These are phyloP conservation scores for Penicillium olsonii DNA, from an alignment of 2,329 filamentous ascomycete species.

Conservation along the genomic window DNA sequence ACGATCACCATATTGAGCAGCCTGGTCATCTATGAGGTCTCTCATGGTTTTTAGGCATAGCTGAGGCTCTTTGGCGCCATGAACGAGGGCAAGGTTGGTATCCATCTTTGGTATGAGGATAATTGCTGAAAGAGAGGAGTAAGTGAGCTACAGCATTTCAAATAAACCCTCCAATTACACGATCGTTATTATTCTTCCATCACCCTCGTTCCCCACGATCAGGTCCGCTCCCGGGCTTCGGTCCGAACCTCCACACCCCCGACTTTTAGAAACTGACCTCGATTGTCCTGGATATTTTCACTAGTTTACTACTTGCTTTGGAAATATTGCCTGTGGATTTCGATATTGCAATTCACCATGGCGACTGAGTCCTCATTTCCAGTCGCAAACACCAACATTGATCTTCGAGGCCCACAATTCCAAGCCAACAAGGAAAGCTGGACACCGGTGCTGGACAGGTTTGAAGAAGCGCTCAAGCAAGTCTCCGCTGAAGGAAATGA, in stretches of 20 bases:
- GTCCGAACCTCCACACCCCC: constrained; percentile 7
- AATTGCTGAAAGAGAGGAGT: neutral
- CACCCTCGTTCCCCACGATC: neutral
- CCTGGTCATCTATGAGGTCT: constrained; percentile 25
- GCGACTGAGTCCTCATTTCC: constrained; percentile 19
- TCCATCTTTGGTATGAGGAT: neutral
- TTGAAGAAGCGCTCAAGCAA: constrained; percentile 28
- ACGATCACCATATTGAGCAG: constrained; percentile 7
- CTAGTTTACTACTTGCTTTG: too few species aligned
- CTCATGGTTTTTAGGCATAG: constrained; percentile 23
- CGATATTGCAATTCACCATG: constrained; percentile 7
- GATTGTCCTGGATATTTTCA: too few species aligned
- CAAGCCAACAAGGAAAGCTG: constrained; percentile 23
- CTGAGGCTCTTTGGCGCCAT: constrained; percentile 22
- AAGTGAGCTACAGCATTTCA: neutral
- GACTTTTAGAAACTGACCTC: neutral
- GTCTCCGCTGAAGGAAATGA: constrained; percentile 34
- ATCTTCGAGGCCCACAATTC: constrained; percentile 23
- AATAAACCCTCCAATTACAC: neutral
- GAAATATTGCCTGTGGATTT: neutral
- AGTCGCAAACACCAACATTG: constrained; percentile 14
- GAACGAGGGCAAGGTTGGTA: constrained; percentile 15
- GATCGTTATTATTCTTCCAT: neutral
- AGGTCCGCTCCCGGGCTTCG: constrained; percentile 10
- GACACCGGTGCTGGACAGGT: constrained; percentile 36